Base-by-base conservation (phyloP, 2,329 filamentous ascomycete species). In the Ophiostoma ulmi region DNA sequence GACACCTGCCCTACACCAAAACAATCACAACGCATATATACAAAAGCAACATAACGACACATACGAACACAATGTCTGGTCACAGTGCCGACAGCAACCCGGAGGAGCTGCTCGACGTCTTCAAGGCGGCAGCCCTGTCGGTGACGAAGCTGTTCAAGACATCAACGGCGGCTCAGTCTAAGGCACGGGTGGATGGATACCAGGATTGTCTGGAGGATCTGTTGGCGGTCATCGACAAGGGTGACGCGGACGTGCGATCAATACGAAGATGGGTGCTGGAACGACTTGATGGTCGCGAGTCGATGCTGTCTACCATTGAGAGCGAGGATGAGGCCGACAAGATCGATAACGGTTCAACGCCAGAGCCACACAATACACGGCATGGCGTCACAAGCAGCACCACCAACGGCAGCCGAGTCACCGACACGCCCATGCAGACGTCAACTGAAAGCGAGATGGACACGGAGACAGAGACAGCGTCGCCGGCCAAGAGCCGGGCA, bases 81-180 rank as follows among this genome's bases (percentile, higher is more conserved):
- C 67, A 69, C 38, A 31, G 70, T 22, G 68, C 70, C 39, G 68
- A 71, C 55, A 73, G 41, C 68, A 69, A 66, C 52, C 85, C 86
- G 22, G 88, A 90, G 77, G 85, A 88, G 77, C 88, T 97, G 67
- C 88, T 97, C 71, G 90, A 94, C 75, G 90, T 92, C 72, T 99
- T 99, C 85, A 95, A 93, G 80, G 89, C 91, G 20, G 95, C 95
- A 44, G 95, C 95, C 26, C 85, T 97, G 44, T 97, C 93, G 6
- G 94, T 98, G 70, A 98, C 95, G 67, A 97, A 96, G 77, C 88
- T 99, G 17, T 98, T 98, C 83, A 97, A 97, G 81, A 94, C 90
- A 55, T 94, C 94, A 3, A 90, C 92, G 14, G 85, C 88, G 41
- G 91, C 92, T 67, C 90, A 95, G 78, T 85, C 90, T 68, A 89